These are phyloP conservation scores for Penicillium goetzii DNA, from an alignment of 495 filamentous ascomycete species.

Conservation along the genomic window DNA sequence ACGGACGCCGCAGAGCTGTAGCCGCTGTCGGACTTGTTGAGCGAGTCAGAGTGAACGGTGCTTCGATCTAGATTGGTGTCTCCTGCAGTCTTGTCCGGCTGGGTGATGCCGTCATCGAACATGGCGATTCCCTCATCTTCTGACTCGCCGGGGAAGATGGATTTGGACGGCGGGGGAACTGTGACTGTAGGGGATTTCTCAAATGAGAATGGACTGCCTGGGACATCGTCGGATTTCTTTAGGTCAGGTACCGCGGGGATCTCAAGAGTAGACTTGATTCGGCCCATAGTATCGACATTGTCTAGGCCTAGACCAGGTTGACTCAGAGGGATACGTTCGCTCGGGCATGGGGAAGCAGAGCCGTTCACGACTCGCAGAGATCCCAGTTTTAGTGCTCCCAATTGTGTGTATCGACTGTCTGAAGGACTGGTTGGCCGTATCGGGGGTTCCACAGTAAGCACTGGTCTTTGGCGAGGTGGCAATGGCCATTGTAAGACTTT, in stretches of 20 bases:
- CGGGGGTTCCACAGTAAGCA: constrained; percentile 5
- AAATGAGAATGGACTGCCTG: constrained; percentile 45
- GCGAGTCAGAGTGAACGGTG: constrained; percentile 34
- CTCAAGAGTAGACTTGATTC: constrained; percentile 23
- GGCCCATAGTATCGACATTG: constrained; percentile 14
- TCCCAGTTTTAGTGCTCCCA: constrained; percentile 53
- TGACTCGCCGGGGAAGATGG: constrained; percentile 19
- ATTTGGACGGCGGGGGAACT: constrained; percentile 3
- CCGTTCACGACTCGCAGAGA: constrained; percentile 56
- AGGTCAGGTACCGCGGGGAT: constrained; percentile 24
- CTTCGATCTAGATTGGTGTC: constrained; percentile 18
- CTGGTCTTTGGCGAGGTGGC: constrained; percentile 20
- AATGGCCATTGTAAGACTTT: constrained; percentile 27
- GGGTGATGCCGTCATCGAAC: constrained; percentile 22
- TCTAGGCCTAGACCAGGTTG: constrained; percentile 24
- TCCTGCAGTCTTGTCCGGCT: constrained; percentile 18
- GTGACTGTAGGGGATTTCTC: constrained; percentile 39
- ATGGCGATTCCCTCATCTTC: constrained; percentile 42
- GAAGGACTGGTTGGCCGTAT: constrained; percentile 45
- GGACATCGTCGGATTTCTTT: constrained; percentile 33
- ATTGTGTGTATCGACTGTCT: constrained; percentile 51
- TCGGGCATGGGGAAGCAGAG: constrained; percentile 48
- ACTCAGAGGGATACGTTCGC: constrained; percentile 36
- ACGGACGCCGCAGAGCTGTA: constrained; percentile 47
- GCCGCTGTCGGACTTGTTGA: constrained; percentile 47